A percentile compares a stretch with the other conserved stretches of the same genome.
phyloP scores from a whole-genome alignment of 371 early-diverging fungal species.

The Apophysomyces elegans region DNA sequence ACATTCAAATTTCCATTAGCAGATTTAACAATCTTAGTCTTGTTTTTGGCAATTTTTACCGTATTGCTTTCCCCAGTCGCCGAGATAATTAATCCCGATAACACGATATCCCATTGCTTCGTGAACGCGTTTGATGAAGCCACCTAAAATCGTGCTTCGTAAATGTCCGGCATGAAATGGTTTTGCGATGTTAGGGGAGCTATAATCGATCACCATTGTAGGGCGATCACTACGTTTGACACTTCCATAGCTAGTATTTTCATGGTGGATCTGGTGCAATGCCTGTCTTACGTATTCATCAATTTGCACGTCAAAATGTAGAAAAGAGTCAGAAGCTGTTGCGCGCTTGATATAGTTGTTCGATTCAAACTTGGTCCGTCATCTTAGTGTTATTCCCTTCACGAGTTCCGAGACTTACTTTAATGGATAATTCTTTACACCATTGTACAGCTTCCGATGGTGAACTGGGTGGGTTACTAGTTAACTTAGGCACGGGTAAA shows the following conservation, averaged over 20 bases:
- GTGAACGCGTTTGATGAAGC: constrained; percentile 86
- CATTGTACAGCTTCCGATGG: constrained; percentile 26
- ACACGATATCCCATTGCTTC: constrained; percentile 87
- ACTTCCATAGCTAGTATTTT: constrained; percentile 29
- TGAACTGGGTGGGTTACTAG: background rate
- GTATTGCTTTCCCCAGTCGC: constrained; percentile 99
- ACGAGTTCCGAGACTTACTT: constrained; percentile 26
- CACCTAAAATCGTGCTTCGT: constrained; percentile 97
- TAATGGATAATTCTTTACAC: constrained; percentile 48
- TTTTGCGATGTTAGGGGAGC: constrained; percentile 99
- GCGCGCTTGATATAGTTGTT: constrained; percentile 38
- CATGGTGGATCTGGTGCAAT: constrained; percentile 45
- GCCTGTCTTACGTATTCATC: constrained; percentile 50
- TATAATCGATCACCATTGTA: constrained; percentile 89
- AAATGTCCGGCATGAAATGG: constrained; percentile 99
- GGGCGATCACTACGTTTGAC: constrained; percentile 17
- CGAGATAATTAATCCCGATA: constrained; percentile 95
- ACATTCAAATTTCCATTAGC: background rate
- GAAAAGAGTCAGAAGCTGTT: constrained; percentile 60
- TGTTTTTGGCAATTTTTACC: constrained; percentile 45
- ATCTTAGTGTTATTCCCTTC: background rate
- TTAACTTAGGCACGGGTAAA: constrained; percentile 22
- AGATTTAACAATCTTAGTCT: background rate
- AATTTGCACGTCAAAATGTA: constrained; percentile 70
- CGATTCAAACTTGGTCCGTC: constrained; percentile 6